phyloP scores from a whole-genome alignment of 169 alveolate genomes.

The Plasmodium adleri region DNA sequence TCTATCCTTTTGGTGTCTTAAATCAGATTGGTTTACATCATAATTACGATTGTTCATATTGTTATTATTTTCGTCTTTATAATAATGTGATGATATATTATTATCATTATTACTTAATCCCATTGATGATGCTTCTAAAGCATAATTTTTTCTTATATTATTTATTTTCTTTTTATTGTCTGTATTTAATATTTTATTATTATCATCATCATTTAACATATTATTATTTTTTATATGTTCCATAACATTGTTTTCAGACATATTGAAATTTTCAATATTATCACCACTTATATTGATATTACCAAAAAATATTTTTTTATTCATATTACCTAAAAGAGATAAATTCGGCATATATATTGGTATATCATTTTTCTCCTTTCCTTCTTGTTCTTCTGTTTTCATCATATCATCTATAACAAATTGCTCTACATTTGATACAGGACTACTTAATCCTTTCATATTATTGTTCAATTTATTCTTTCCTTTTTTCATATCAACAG shows the following conservation, averaged over 20 bases:
- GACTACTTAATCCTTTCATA: conserved; percentile 1
- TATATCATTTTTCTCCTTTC: conserved; percentile 17
- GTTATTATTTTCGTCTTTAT: no score
- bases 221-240: conserved; percentile 19
- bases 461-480: conserved; percentile 25
- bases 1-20: conserved; percentile 56
- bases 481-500: conserved; percentile 28
- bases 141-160: conserved; percentile 54
- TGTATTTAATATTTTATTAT: conserved; percentile 17
- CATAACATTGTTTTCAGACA: conserved; percentile 9
- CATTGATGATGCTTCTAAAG: conserved; percentile 16
- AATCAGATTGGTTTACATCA: conserved; percentile 13
- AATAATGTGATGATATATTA: neutral
- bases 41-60: conserved; percentile 12
- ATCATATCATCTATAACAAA: neutral
- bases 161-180: conserved; percentile 25
- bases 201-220: conserved; percentile 9
- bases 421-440: conserved; percentile 8
- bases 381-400: conserved; percentile 14
- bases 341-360: conserved; percentile 71
- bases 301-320: conserved; percentile 69
- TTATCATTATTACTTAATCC: neutral
- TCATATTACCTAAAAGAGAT: conserved; percentile 36
- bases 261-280: conserved; percentile 48
- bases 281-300: conserved; percentile 69